Percentiles rank a stretch among this genome's conserved stretches.
phyloP scores from a whole-genome alignment of 441 rosid species.

The Adansonia rubrostipa region DNA sequence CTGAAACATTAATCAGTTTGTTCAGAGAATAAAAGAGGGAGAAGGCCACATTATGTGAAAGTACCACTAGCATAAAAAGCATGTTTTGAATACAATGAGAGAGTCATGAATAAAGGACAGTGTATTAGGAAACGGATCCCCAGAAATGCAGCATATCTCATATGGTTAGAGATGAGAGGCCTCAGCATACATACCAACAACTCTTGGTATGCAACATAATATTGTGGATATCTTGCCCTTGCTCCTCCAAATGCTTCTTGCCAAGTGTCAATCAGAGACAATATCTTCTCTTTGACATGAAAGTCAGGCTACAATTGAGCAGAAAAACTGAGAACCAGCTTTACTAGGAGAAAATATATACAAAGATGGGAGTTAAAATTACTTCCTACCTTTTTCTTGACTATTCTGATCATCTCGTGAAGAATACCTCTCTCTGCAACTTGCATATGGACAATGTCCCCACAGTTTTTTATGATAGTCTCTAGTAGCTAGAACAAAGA shows the following conservation, averaged over 20 bases:
- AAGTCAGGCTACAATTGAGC: slow-evolving; percentile 70
- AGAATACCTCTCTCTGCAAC: slow-evolving; percentile 94
- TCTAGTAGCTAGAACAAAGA: slow-evolving; percentile 72
- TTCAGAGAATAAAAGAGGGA: slow-evolving; percentile 23
- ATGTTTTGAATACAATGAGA: slow-evolving; percentile 1
- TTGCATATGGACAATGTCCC: slow-evolving; percentile 98
- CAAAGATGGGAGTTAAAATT: neutral
- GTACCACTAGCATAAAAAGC: neutral
- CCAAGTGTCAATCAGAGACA: slow-evolving; percentile 89
- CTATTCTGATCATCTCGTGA: slow-evolving; percentile 94
- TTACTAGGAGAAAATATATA: slow-evolving; percentile 23
- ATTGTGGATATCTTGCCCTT: slow-evolving; percentile 97
- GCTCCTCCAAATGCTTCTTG: slow-evolving; percentile 99
- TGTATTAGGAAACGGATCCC: slow-evolving; percentile 13
- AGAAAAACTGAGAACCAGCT: slow-evolving; percentile 39
- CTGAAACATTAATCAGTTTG: slow-evolving; percentile 50
- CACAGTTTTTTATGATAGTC: slow-evolving; percentile 94
- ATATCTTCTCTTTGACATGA: slow-evolving; percentile 93
- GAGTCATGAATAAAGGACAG: neutral
- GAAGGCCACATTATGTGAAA: slow-evolving; percentile 14
- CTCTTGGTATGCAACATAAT: slow-evolving; percentile 93
- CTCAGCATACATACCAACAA: slow-evolving; percentile 68
- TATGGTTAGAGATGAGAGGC: slow-evolving; percentile 26
- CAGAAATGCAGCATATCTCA: neutral
- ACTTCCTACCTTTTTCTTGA: slow-evolving; percentile 80